Percentiles rank a stretch among this genome's conserved stretches.
phyloP scores from a whole-genome alignment of 805 yeast species.

The Suhomyces sp. region DNA sequence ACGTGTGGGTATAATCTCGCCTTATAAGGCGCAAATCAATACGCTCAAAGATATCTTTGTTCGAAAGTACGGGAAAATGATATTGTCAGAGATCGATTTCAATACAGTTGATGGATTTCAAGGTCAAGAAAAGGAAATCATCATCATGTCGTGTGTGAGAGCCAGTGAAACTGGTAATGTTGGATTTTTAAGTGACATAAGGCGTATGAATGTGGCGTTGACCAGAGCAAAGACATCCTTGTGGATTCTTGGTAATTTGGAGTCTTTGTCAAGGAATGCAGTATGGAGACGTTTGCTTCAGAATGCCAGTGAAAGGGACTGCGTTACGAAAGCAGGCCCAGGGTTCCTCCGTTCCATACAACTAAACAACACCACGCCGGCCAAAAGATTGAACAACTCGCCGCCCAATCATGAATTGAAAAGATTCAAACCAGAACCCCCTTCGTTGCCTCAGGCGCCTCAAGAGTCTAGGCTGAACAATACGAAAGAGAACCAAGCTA shows the following conservation, averaged over 20 bases:
- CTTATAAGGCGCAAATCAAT: conserved; percentile 84
- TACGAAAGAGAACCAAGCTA: neutral
- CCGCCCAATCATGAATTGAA: neutral
- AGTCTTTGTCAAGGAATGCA: conserved; percentile 59
- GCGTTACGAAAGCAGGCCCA: conserved; percentile 30
- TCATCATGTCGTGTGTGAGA: conserved; percentile 92
- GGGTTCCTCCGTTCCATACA: conserved; percentile 27
- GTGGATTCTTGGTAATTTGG: conserved; percentile 84
- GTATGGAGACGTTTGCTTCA: conserved; percentile 71
- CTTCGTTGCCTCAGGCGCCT: neutral
- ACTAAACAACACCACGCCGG: neutral
- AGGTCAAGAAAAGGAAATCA: conserved; percentile 92
- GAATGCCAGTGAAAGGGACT: conserved; percentile 57
- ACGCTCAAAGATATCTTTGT: conserved; percentile 56
- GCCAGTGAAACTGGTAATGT: conserved; percentile 67
- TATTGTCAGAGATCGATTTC: conserved; percentile 71
- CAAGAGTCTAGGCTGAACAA: neutral
- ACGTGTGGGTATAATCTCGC: conserved; percentile 86
- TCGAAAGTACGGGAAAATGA: conserved; percentile 57
- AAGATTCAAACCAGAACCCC: neutral
- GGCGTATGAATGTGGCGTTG: conserved; percentile 96
- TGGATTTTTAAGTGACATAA: conserved; percentile 85
- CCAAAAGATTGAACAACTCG: neutral
- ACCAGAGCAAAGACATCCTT: conserved; percentile 90
- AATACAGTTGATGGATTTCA: conserved; percentile 98